These are phyloP conservation scores for Botrytis byssoidea DNA, from an alignment of 2,329 filamentous ascomycete genomes.

Conservation along the genomic window DNA sequence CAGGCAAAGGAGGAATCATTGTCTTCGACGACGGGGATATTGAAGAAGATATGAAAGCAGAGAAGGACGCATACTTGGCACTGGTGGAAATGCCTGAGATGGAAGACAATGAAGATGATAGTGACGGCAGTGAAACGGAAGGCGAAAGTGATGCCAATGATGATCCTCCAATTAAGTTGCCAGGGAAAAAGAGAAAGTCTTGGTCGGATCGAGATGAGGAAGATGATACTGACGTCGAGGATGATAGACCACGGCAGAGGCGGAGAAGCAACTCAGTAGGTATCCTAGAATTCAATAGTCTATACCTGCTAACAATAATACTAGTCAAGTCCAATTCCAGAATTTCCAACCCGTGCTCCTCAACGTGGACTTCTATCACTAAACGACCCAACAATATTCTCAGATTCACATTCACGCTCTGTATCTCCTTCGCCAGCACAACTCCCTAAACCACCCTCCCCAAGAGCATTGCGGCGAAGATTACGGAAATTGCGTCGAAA, in stretches of 20 bases:
- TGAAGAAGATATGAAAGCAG: constrained; percentile 70
- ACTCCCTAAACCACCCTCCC: constrained; percentile 62
- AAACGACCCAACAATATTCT: constrained; percentile 48
- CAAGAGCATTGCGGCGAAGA: constrained; percentile 68
- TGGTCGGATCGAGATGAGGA: constrained; percentile 66
- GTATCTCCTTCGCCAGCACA: constrained; percentile 56
- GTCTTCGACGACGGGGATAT: constrained; percentile 97
- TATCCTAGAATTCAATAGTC: constrained; percentile 21
- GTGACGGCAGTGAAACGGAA: constrained; percentile 48
- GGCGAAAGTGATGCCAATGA: constrained; percentile 56
- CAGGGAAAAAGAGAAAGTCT: constrained; percentile 75
- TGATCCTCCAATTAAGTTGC: constrained; percentile 50
- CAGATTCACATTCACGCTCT: constrained; percentile 40
- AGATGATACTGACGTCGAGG: constrained; percentile 64
- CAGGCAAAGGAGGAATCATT: constrained; percentile 82
- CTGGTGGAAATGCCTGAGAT: constrained; percentile 86
- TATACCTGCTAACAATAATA: constrained; percentile 27
- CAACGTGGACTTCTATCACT: constrained; percentile 60
- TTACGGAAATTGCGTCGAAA: constrained; percentile 73
- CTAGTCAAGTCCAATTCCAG: constrained; percentile 64
- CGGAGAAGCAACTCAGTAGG: constrained; percentile 84
- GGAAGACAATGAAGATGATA: constrained; percentile 59
- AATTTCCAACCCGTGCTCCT: constrained; percentile 59
- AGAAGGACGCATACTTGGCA: constrained; percentile 81
- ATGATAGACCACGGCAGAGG: constrained; percentile 73